Conservation (phyloP, 108 stramenopile genomes). For the Fistulifera pelliculosa region DNA sequence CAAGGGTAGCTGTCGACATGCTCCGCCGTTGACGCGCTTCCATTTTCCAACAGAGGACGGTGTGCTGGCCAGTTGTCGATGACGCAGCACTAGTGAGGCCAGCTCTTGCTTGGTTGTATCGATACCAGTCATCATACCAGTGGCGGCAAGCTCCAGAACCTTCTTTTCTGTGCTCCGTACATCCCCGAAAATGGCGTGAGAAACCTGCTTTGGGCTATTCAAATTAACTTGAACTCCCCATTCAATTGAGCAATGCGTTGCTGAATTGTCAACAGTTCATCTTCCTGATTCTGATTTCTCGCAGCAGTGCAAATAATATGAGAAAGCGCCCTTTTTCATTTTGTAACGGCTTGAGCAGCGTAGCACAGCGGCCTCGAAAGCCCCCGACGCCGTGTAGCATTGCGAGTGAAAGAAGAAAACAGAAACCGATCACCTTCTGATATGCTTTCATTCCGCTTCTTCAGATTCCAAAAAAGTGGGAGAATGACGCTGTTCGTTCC, state of each 20-base stretch:
- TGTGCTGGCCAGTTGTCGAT: constrained; percentile 22
- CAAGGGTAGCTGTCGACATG: background rate
- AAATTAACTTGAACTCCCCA: constrained; percentile 38
- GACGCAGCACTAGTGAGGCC: constrained; percentile 46
- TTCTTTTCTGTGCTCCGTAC: constrained; percentile 14
- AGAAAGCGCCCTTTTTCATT: no score
- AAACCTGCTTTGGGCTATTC: constrained; percentile 68
- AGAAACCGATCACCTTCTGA: no score
- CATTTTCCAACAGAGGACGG: background rate
- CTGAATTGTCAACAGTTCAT: constrained; percentile 1
- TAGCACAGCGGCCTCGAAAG: no score
- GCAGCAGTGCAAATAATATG: no score
- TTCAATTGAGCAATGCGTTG: constrained; percentile 16
- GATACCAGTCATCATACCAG: constrained; percentile 11
- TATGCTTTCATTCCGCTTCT: no score
- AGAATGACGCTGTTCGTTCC: no score
- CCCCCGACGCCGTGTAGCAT: no score
- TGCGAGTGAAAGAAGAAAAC: no score
- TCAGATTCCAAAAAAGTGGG: no score
- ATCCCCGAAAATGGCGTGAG: constrained; percentile 45
- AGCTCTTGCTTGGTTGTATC: constrained; percentile 14
- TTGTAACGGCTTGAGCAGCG: no score
- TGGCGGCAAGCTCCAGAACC: constrained; percentile 11
- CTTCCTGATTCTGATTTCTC: background rate
- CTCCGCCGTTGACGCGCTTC: background rate